Evolutionary conservation across 2,329 filamentous ascomycete species (phyloP).

Genomic region (Sclerotinia trifoliorum): DNA sequence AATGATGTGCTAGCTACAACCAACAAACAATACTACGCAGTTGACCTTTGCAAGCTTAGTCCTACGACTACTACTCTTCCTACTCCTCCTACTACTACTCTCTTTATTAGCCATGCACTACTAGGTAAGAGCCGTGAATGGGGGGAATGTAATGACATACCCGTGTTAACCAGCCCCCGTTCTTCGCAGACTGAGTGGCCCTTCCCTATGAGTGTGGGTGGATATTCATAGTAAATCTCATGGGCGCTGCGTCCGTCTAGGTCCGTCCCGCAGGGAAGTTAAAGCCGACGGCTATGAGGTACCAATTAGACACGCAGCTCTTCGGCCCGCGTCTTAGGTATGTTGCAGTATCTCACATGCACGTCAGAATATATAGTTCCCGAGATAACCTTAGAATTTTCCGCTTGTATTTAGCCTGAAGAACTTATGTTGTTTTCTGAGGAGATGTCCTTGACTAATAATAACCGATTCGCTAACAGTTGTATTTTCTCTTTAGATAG

Average conservation of each 20-base stretch:
- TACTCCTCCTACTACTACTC: neutral
- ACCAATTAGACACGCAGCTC: neutral
- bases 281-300: neutral
- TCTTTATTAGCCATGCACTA: neutral
- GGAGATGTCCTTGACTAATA: neutral
- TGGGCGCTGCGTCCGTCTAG: neutral
- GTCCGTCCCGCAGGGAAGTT: neutral
- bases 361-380: neutral
- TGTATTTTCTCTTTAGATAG: neutral
- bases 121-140: neutral
- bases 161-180: slow-evolving; percentile 1
- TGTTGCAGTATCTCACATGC: neutral
- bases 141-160: neutral
- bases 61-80: neutral
- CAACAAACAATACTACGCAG: neutral
- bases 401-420: slow-evolving; percentile 17
- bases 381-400: neutral
- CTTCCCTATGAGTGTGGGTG: neutral
- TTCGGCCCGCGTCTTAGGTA: neutral
- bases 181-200: slow-evolving; percentile 6
- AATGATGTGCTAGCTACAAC: neutral
- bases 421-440: neutral
- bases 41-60: neutral
- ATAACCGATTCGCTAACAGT: neutral
- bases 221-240: neutral